Evolutionary conservation across 2,329 filamentous ascomycete genomes (phyloP).

Genomic region (Fusarium irregulare): DNA sequence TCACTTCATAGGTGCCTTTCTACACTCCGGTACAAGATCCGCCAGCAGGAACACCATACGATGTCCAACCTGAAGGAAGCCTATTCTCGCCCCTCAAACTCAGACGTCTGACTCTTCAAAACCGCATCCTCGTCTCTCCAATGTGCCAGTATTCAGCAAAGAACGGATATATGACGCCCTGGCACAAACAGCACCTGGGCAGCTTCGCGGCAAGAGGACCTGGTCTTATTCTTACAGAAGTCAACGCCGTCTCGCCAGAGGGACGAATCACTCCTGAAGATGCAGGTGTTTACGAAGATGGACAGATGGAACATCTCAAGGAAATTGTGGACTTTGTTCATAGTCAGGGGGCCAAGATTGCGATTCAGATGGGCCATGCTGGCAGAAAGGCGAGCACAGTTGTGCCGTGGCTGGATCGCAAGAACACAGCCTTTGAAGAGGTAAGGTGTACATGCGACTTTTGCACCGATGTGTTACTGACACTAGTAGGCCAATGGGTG

Average conservation of each 20-base stretch:
- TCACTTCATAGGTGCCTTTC: slow-evolving; percentile 34
- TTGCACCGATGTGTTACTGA: background rate
- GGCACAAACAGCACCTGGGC: slow-evolving; percentile 57
- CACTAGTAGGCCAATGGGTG: slow-evolving; percentile 36
- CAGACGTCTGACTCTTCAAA: slow-evolving; percentile 57
- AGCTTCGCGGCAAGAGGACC: slow-evolving; percentile 56
- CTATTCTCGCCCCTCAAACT: slow-evolving; percentile 60
- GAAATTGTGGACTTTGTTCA: slow-evolving; percentile 71
- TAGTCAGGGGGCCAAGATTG: slow-evolving; percentile 72
- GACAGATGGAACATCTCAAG: slow-evolving; percentile 70
- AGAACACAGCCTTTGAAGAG: slow-evolving; percentile 41
- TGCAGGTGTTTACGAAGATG: slow-evolving; percentile 76
- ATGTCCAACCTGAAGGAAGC: slow-evolving; percentile 39
- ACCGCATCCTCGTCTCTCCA: slow-evolving; percentile 59
- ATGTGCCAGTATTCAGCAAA: slow-evolving; percentile 49
- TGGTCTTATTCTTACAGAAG: slow-evolving; percentile 74
- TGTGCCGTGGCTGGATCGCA: slow-evolving; percentile 43
- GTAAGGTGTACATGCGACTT: background rate
- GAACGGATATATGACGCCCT: slow-evolving; percentile 56
- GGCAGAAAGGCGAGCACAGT: slow-evolving; percentile 65
- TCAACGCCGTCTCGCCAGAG: slow-evolving; percentile 72
- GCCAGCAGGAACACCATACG: slow-evolving; percentile 42
- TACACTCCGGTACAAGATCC: slow-evolving; percentile 43
- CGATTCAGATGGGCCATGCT: slow-evolving; percentile 76
- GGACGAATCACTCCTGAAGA: slow-evolving; percentile 80